Evolutionary conservation across 129 eudicot genomes (phyloP).

Genomic region (Oenanthe sinensis): DNA sequence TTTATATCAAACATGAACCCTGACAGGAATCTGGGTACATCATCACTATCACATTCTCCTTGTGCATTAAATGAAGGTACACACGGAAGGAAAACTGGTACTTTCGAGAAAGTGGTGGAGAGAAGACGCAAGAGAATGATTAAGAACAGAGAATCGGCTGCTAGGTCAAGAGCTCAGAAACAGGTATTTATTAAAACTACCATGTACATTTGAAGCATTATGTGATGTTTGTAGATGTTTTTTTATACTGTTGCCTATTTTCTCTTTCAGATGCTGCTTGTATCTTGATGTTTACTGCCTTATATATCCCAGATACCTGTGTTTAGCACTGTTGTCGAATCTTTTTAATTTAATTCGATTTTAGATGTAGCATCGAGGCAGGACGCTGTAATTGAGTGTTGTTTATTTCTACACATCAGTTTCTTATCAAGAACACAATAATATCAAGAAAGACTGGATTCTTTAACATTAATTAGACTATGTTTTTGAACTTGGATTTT

Average conservation of each 20-base stretch:
- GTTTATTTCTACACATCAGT: background rate
- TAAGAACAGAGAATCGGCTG: conserved; percentile 91
- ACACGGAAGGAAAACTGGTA: conserved; percentile 42
- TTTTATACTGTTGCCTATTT: background rate
- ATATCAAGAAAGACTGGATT: background rate
- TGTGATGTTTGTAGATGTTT: background rate
- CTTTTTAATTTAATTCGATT: background rate
- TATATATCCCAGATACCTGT: no score
- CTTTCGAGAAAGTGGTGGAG: conserved; percentile 76
- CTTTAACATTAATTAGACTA: background rate
- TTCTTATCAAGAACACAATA: background rate
- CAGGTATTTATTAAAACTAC: conserved; percentile 41
- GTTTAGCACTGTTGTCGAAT: no score
- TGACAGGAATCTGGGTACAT: conserved; percentile 37
- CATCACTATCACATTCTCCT: conserved; percentile 53
- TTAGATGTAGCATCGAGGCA: background rate
- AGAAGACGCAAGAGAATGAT: conserved; percentile 93
- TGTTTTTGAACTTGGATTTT: background rate
- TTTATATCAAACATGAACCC: conserved; percentile 28
- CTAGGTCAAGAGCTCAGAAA: conserved; percentile 85
- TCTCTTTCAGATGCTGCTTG: background rate
- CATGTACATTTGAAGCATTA: background rate
- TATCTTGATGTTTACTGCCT: background rate
- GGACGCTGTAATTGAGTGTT: background rate
- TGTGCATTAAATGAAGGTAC: conserved; percentile 41